Evolutionary conservation across 345 rosid genomes (phyloP).

Genomic region (Microthlaspi erraticum): DNA sequence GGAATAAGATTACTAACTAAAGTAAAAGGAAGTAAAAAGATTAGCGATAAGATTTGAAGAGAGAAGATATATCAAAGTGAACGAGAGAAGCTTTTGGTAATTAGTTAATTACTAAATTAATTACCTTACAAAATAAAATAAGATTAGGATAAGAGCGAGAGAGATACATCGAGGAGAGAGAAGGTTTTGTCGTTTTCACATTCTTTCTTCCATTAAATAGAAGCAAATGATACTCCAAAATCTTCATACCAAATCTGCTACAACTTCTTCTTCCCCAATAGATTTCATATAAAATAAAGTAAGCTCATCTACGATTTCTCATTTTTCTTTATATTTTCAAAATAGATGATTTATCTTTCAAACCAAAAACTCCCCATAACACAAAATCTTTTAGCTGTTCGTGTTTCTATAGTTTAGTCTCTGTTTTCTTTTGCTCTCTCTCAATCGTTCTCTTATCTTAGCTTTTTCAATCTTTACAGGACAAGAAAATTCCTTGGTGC

Average conservation of each 20-base stretch:
- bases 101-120: not conserved
- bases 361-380: not conserved
- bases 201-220: constrained; percentile 27
- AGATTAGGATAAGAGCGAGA: constrained; percentile 25
- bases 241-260: constrained; percentile 8
- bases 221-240: constrained; percentile 23
- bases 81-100: not conserved
- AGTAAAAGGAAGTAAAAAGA: not conserved
- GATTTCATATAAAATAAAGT: not conserved
- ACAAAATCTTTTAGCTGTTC: not conserved
- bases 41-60: constrained; percentile 8
- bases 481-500: not conserved
- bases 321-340: not conserved
- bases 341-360: not conserved
- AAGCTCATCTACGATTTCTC: not conserved
- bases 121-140: constrained; percentile 4
- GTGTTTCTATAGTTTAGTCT: not conserved
- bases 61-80: too few species aligned
- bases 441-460: not conserved
- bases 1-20: not conserved
- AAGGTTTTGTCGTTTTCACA: constrained; percentile 26
- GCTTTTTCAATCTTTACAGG: not conserved
- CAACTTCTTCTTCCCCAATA: not conserved
- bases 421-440: not conserved
- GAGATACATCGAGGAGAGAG: constrained; percentile 10